A percentile compares a stretch with the other conserved stretches of the same genome.
Evolutionary conservation across 2,329 filamentous ascomycete genomes (phyloP).

Genomic region (Calonectria naviculata): DNA sequence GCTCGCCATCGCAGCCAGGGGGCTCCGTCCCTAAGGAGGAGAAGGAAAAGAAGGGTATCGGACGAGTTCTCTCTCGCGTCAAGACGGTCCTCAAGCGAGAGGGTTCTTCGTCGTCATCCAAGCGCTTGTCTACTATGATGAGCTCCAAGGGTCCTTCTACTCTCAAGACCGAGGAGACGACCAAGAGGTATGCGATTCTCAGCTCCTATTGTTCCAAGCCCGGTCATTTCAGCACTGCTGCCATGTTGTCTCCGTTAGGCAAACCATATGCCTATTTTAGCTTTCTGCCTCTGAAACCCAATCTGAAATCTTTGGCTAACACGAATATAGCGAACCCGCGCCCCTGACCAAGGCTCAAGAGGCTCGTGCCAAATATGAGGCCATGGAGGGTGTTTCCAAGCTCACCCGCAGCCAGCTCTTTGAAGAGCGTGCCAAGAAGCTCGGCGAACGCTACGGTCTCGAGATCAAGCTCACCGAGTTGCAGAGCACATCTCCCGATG

Average conservation of each 20-base stretch:
- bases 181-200: constrained; percentile 39
- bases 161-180: constrained; percentile 34
- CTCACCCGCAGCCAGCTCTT: constrained; percentile 63
- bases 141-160: constrained; percentile 29
- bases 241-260: not conserved
- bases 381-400: constrained; percentile 48
- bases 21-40: constrained; percentile 46
- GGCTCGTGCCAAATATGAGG: constrained; percentile 43
- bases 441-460: constrained; percentile 66
- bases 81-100: constrained; percentile 63
- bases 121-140: constrained; percentile 39
- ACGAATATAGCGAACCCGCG: constrained; percentile 29
- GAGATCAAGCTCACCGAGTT: constrained; percentile 66
- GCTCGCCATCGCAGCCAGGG: constrained; percentile 53
- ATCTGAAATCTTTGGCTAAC: not conserved
- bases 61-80: constrained; percentile 59
- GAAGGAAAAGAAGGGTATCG: constrained; percentile 59
- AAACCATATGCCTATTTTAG: not conserved
- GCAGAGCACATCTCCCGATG: constrained; percentile 59
- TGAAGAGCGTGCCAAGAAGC: constrained; percentile 66
- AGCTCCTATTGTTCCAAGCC: not conserved
- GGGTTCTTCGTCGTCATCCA: constrained; percentile 41
- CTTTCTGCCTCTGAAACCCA: not conserved
- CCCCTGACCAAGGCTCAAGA: constrained; percentile 35
- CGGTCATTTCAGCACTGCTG: not conserved